phyloP scores from a whole-genome alignment of 495 filamentous ascomycete species.

The Penicillium argentinense region DNA sequence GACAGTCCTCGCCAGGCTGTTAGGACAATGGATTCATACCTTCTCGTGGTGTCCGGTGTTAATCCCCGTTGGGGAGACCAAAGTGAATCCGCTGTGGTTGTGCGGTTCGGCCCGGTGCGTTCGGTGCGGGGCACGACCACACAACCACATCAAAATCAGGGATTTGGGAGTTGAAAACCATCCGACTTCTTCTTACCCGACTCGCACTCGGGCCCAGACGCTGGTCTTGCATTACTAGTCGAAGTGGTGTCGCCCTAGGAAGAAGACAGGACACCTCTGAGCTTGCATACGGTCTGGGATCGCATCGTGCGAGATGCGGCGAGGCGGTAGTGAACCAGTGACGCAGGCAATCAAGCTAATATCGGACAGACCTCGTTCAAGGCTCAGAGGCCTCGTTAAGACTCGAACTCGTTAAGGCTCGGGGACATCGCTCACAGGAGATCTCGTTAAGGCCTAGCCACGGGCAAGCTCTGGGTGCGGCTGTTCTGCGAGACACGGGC shows the following conservation, averaged over 20 bases:
- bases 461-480: conserved; percentile 8
- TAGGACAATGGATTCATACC: conserved; percentile 18
- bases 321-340: conserved; percentile 15
- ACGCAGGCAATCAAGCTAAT: conserved; percentile 17
- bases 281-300: conserved; percentile 21
- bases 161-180: conserved; percentile 10
- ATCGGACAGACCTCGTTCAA: conserved; percentile 18
- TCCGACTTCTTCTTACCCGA: conserved; percentile 15
- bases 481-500: conserved; percentile 9
- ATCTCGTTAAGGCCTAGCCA: conserved; percentile 16
- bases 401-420: conserved; percentile 15
- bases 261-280: conserved; percentile 22
- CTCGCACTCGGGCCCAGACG: conserved; percentile 15
- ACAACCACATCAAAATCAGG: conserved; percentile 12
- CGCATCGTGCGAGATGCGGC: conserved; percentile 20
- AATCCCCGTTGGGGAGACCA: conserved; percentile 13
- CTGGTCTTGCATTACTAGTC: conserved; percentile 17
- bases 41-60: conserved; percentile 17
- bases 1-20: conserved; percentile 6
- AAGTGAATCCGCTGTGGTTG: conserved; percentile 17
- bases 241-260: conserved; percentile 16
- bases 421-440: conserved; percentile 8
- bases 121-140: conserved; percentile 1
- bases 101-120: conserved; percentile 9
- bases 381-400: conserved; percentile 18